These are phyloP conservation scores for Trichosporon sp. DNA, from an alignment of 1,284 basidiomycete genomes.

Conservation along the genomic window DNA sequence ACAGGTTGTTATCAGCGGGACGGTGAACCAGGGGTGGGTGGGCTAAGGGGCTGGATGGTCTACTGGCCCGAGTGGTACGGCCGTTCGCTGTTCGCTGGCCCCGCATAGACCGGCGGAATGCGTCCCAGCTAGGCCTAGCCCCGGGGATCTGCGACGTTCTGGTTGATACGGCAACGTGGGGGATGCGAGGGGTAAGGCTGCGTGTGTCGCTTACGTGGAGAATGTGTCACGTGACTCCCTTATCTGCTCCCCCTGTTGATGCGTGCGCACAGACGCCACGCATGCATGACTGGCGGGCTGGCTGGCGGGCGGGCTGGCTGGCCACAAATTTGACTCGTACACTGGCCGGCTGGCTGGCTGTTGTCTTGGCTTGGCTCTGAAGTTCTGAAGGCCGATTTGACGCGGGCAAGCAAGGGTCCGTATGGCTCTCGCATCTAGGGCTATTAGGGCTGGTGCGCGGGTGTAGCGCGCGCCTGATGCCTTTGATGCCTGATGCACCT, in stretches of 20 bases:
- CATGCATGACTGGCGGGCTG: not conserved
- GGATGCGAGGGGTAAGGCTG: not conserved
- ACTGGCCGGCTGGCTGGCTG: not conserved
- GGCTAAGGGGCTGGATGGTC: not conserved
- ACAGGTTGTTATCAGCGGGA: not conserved
- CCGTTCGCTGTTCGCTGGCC: not conserved
- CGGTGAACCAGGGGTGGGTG: not conserved
- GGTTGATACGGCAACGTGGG: not conserved
- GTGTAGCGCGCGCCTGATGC: too few species aligned
- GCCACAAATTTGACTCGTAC: not conserved
- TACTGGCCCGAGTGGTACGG: not conserved
- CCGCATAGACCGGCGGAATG: not conserved
- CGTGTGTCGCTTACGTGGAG: not conserved
- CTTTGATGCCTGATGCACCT: too few species aligned
- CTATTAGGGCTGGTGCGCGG: not conserved
- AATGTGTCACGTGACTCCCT: not conserved
- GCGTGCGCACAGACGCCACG: not conserved
- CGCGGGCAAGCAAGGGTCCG: not conserved
- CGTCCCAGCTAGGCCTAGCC: not conserved
- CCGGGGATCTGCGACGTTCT: not conserved
- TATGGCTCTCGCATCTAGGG: not conserved
- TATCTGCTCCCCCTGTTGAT: not conserved
- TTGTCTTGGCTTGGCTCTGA: too few species aligned
- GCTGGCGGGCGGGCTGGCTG: not conserved
- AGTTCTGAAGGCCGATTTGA: not conserved